Conservation (phyloP, 345 rosid genomes). For the Eucalyptus brandiana region DNA sequence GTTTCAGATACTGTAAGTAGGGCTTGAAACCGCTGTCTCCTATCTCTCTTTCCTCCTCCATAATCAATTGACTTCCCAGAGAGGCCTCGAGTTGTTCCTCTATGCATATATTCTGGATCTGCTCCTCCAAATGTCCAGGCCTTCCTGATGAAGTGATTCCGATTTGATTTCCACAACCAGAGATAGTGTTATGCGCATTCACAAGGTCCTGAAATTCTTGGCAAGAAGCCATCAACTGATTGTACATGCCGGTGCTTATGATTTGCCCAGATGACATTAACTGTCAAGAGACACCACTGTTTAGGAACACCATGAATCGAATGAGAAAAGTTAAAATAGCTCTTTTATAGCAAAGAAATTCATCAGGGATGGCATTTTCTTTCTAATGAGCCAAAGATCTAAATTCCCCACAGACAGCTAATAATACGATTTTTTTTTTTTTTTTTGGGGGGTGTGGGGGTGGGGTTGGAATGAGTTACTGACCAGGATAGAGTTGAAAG, state of each 20-base stretch:
- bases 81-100: neutral
- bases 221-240: conserved; percentile 21
- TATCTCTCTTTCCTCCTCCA: conserved; percentile 35
- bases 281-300: conserved; percentile 1
- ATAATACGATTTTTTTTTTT: neutral
- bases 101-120: conserved; percentile 1
- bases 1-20: conserved; percentile 28
- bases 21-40: conserved; percentile 46
- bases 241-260: conserved; percentile 12
- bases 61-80: conserved; percentile 24
- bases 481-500: conserved; percentile 22
- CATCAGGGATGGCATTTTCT: neutral
- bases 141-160: neutral
- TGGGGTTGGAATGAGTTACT: neutral
- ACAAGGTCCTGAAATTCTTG: conserved; percentile 36
- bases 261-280: conserved; percentile 37
- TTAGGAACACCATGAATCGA: neutral
- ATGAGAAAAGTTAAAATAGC: neutral
- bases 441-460: too few relatives aligned
- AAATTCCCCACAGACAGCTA: neutral
- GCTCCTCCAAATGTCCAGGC: neutral
- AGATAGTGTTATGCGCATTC: conserved; percentile 19
- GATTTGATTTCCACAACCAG: neutral
- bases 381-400: neutral
- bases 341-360: neutral